Base-by-base conservation (phyloP, 2,329 filamentous ascomycete species). In the Aspergillus spinulosporus region DNA sequence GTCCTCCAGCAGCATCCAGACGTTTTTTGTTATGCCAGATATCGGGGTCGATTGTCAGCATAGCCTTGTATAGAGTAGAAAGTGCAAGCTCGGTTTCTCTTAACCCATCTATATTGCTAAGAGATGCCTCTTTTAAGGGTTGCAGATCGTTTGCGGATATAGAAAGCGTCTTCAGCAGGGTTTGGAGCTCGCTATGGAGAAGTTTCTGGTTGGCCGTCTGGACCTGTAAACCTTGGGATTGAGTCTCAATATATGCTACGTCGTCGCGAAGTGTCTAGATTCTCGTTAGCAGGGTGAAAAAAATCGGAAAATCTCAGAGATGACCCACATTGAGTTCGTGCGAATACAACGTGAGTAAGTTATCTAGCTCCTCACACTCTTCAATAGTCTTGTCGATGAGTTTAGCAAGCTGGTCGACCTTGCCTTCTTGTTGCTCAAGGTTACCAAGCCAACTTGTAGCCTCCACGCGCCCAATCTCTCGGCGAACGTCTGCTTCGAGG, bases 131-230 rank as follows among this genome's bases (percentile, higher is more conserved):
- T 63, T 85, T 84, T 21, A 99, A 80, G 5, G 90, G 85, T 51
- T 88, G 85, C 12, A 99, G 82, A 60, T 93, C 87, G 40, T 84
- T 79, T 0, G 84, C 78, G 3, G 91, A 92, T 56, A 97, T 96
- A 8, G 92, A 92, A 54, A 96, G 92, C 0, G 91, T 97, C 63
- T 92, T 87, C 26, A 99, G 82, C n/a, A 97, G 80, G 34, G 88
- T 89, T 70, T 95, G 87, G 1, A 99, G 82, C 72, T 99, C 94
- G 60, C 88, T 90, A 72, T 93, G 91, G 46, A 99, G 82, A 29
- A 96, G 82, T 72, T 96, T 96, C 72, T 99, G 94, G 66, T 99
- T 99, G 40, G 94, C 91, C 15, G 93, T 93, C 74, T 97, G 94
- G 5, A 99, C 93, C 68, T 99, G 94, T 46, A 99, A 79, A 78